These are phyloP conservation scores for Crithidia mellificae DNA, from an alignment of 208 protist genomes.

Conservation along the genomic window DNA sequence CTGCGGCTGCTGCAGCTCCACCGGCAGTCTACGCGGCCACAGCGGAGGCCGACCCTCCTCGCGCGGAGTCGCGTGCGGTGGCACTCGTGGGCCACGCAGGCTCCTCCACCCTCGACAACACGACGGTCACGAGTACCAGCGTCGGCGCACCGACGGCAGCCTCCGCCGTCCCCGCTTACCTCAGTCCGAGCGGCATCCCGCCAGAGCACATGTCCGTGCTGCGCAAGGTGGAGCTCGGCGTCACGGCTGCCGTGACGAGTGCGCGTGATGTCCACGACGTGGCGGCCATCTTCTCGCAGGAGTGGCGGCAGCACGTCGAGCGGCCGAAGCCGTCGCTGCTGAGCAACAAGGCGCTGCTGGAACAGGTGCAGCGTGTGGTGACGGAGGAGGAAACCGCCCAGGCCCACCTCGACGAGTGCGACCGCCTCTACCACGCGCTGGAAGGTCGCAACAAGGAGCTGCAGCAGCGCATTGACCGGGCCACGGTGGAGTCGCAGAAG, in stretches of 20 bases:
- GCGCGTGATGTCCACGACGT: constrained; percentile 57
- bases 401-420: constrained; percentile 46
- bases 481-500: constrained; percentile 58
- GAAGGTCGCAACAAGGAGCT: constrained; percentile 63
- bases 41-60: constrained; percentile 1
- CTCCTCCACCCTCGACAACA: neutral
- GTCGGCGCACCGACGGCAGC: neutral
- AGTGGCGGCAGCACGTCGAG: constrained; percentile 44
- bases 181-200: constrained; percentile 45
- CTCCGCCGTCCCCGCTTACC: constrained; percentile 21
- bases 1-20: neutral
- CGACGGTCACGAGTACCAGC: neutral
- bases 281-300: constrained; percentile 36
- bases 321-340: constrained; percentile 59
- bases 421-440: constrained; percentile 54
- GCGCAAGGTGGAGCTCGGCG: constrained; percentile 58
- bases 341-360: constrained; percentile 57
- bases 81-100: neutral
- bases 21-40: constrained; percentile 34
- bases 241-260: constrained; percentile 44
- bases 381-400: constrained; percentile 48
- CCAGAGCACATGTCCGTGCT: constrained; percentile 73
- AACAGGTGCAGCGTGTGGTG: constrained; percentile 66
- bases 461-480: constrained; percentile 65
- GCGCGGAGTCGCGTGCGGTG: constrained; percentile 7